Conservation (phyloP, 139 green algal species). For the Nannochloris sp. region DNA sequence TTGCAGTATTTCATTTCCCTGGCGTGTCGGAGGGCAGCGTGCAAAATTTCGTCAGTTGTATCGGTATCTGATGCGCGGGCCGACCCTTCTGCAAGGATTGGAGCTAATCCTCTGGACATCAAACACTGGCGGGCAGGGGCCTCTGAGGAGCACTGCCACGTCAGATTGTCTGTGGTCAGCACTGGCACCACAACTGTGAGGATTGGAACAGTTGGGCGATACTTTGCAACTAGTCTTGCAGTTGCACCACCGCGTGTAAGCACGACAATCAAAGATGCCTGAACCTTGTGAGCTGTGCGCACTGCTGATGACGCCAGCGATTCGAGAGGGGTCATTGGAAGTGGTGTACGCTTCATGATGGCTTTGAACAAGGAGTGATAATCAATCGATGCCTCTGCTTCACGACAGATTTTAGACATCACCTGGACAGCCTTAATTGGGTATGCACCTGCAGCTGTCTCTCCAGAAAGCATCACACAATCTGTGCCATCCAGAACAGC, state of each 20-base stretch:
- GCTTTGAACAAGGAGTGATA: constrained; percentile 84
- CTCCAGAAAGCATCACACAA: constrained; percentile 94
- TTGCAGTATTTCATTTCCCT: constrained; percentile 64
- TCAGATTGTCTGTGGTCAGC: constrained; percentile 80
- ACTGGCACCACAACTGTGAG: constrained; percentile 87
- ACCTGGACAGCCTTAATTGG: constrained; percentile 82
- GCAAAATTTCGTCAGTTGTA: constrained; percentile 78
- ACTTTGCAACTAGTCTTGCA: constrained; percentile 87
- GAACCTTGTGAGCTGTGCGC: constrained; percentile 87
- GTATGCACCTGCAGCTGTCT: constrained; percentile 89
- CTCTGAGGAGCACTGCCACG: constrained; percentile 84
- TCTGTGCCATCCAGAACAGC: constrained; percentile 94
- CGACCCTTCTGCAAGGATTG: constrained; percentile 83
- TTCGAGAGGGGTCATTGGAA: constrained; percentile 92
- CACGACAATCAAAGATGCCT: constrained; percentile 84
- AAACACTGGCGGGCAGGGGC: constrained; percentile 74
- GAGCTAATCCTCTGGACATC: constrained; percentile 75
- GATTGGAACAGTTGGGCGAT: constrained; percentile 78
- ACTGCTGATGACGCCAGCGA: constrained; percentile 91
- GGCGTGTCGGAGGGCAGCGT: constrained; percentile 56
- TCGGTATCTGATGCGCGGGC: constrained; percentile 79
- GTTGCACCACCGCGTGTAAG: constrained; percentile 81
- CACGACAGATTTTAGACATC: constrained; percentile 88
- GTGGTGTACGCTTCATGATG: constrained; percentile 71
- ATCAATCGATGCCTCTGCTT: constrained; percentile 84